Evolutionary conservation across 768 basidiomycete genomes (phyloP).

Genomic region (Cystobasidium ongulense): DNA sequence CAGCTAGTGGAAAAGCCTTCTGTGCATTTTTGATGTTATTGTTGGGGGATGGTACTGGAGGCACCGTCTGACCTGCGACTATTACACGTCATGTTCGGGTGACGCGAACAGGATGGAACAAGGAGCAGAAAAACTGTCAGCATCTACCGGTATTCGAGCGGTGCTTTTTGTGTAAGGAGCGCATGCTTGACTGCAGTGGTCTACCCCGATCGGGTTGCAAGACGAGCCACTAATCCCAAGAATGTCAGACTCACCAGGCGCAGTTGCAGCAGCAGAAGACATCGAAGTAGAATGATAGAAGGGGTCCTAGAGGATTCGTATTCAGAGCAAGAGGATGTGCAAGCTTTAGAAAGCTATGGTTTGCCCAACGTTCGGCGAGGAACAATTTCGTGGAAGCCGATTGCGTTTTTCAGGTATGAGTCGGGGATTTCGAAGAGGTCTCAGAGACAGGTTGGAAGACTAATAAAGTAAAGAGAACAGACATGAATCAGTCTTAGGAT

Average conservation of each 20-base stretch:
- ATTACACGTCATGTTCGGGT: not conserved
- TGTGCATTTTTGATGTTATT: not conserved
- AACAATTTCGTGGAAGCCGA: no score
- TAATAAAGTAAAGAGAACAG: no score
- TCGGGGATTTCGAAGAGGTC: no score
- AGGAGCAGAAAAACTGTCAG: not conserved
- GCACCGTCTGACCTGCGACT: not conserved
- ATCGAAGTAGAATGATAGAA: not conserved
- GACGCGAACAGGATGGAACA: not conserved
- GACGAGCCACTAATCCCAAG: not conserved
- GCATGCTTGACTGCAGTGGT: not conserved
- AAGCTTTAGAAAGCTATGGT: no score
- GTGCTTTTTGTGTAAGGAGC: not conserved
- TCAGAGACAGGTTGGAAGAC: no score
- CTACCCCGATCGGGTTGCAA: not conserved
- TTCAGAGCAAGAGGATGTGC: no score
- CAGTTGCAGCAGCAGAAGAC: not conserved
- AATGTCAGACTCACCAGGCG: not conserved
- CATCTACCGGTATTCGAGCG: not conserved
- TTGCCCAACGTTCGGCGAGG: no score
- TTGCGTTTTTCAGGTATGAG: no score
- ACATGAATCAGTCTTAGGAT: no score
- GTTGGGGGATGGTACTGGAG: not conserved
- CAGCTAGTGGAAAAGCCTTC: slow-evolving; percentile 33
- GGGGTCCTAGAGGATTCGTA: not conserved